Percentiles rank a stretch among this genome's conserved stretches.
Evolutionary conservation across 108 stramenopile genomes (phyloP).

Genomic region (Skeletonema menzelii): DNA sequence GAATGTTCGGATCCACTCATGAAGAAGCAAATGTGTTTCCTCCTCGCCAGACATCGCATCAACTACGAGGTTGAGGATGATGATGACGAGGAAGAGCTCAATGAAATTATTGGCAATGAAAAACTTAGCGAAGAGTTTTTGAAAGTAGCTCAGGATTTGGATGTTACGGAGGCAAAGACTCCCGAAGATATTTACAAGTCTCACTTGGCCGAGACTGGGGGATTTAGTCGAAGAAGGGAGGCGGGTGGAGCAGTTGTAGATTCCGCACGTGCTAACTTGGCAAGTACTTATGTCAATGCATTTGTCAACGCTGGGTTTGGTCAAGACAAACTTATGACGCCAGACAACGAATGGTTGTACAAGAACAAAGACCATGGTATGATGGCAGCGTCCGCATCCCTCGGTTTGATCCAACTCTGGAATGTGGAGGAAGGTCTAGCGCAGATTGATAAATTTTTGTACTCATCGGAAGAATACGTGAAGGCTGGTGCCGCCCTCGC

Average conservation of each 20-base stretch:
- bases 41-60: constrained; percentile 87
- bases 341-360: constrained; percentile 92
- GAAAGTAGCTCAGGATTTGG: constrained; percentile 90
- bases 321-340: constrained; percentile 92
- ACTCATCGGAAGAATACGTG: constrained; percentile 94
- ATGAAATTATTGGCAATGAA: constrained; percentile 94
- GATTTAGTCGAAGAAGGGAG: constrained; percentile 85
- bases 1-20: constrained; percentile 72
- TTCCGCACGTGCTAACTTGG: constrained; percentile 98
- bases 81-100: constrained; percentile 75
- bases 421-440: constrained; percentile 99
- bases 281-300: constrained; percentile 98
- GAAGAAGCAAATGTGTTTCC: constrained; percentile 89
- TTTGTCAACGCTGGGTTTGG: constrained; percentile 99
- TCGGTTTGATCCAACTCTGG: constrained; percentile 97
- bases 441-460: constrained; percentile 97
- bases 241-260: constrained; percentile 86
- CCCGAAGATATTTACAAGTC: constrained; percentile 99
- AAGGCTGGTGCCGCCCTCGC: constrained; percentile 98
- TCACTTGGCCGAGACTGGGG: constrained; percentile 95
- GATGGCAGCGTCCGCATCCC: constrained; percentile 96
- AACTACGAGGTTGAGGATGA: constrained; percentile 85
- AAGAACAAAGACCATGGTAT: constrained; percentile 99
- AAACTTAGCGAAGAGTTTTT: constrained; percentile 88
- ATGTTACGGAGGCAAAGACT: constrained; percentile 95